phyloP scores from a whole-genome alignment of 495 filamentous ascomycete genomes.

The Aspergillus ellipticus region DNA sequence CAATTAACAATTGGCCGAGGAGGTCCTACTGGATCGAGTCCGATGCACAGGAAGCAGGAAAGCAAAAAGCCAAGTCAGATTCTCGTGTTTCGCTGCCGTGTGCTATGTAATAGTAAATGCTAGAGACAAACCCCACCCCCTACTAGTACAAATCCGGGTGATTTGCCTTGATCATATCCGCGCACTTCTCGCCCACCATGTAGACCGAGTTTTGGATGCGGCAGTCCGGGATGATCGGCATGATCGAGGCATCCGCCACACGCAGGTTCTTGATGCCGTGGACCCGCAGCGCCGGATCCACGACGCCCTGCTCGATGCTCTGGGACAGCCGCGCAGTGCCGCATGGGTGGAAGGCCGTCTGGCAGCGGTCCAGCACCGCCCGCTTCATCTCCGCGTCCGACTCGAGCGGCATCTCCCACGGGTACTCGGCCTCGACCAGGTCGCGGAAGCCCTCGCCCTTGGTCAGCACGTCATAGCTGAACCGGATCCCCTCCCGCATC shows the following conservation, averaged over 20 bases:
- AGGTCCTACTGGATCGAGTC: no score
- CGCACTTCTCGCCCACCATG: slow-evolving; percentile 53
- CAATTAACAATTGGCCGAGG: no score
- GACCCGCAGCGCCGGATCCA: slow-evolving; percentile 51
- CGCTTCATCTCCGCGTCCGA: slow-evolving; percentile 55
- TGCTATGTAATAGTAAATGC: no score
- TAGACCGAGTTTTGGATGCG: slow-evolving; percentile 51
- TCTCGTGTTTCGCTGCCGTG: no score
- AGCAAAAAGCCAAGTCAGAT: no score
- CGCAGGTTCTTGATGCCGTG: slow-evolving; percentile 51
- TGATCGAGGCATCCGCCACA: slow-evolving; percentile 41
- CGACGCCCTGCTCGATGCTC: slow-evolving; percentile 50
- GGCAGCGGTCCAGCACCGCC: slow-evolving; percentile 51
- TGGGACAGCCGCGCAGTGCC: slow-evolving; percentile 52
- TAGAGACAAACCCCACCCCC: no score
- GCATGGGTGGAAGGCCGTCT: slow-evolving; percentile 58
- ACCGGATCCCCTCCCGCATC: slow-evolving; percentile 54
- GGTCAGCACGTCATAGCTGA: slow-evolving; percentile 51
- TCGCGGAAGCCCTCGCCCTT: slow-evolving; percentile 57
- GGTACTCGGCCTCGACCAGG: slow-evolving; percentile 51
- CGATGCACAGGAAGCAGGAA: no score
- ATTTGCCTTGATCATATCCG: slow-evolving; percentile 31
- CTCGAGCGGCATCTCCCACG: slow-evolving; percentile 56
- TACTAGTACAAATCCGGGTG: slow-evolving; percentile 29
- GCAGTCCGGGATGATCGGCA: slow-evolving; percentile 39